Percentiles rank a stretch among this genome's conserved stretches.
Conservation (phyloP, 352 stramenopile species). For the Stramenopiles sp. region DNA sequence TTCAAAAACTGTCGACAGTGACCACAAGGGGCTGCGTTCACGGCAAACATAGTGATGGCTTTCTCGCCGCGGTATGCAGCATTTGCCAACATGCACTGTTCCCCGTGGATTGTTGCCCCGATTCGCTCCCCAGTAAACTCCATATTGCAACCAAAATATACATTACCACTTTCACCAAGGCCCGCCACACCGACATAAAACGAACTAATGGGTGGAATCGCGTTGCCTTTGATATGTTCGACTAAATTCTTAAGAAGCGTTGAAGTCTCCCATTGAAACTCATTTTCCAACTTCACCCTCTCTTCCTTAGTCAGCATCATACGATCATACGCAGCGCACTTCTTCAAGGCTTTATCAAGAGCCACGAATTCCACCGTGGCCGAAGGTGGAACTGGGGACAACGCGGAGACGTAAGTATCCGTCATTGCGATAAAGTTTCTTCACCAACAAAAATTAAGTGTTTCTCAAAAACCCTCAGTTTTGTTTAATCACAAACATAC, state of each 20-base stretch:
- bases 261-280: not conserved
- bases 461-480: too few relatives aligned
- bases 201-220: not conserved
- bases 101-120: not conserved
- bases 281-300: not conserved
- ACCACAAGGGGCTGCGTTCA: not conserved
- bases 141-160: not conserved
- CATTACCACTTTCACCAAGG: not conserved
- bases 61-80: not conserved
- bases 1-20: conserved; percentile 11
- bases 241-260: not conserved
- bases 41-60: not conserved
- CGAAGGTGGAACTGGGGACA: too few relatives aligned
- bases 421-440: too few relatives aligned
- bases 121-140: not conserved
- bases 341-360: too few relatives aligned
- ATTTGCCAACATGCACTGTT: conserved; percentile 6
- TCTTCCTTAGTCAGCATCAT: not conserved
- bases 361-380: too few relatives aligned
- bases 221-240: not conserved
- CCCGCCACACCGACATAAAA: conserved; percentile 10
- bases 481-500: too few relatives aligned
- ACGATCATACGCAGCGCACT: not conserved
- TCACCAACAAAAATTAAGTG: too few relatives aligned
- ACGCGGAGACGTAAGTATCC: too few relatives aligned